These are phyloP conservation scores for Plasmodium adleri DNA, from an alignment of 169 alveolate species.

Conservation along the genomic window DNA sequence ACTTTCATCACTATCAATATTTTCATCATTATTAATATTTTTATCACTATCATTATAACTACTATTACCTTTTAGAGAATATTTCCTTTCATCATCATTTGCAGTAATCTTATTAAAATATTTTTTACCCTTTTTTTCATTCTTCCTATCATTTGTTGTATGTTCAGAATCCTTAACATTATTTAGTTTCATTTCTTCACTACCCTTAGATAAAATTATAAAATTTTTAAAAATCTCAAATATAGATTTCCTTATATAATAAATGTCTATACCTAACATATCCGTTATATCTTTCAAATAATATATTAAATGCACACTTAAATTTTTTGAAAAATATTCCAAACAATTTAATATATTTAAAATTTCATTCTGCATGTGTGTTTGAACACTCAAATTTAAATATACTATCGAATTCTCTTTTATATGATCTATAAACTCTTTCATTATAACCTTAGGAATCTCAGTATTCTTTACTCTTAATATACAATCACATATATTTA, in stretches of 20 bases:
- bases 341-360: conserved; percentile 41
- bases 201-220: conserved; percentile 53
- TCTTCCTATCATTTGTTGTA: too few relatives aligned
- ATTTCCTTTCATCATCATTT: conserved; percentile 3
- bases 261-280: conserved; percentile 70
- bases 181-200: conserved; percentile 38
- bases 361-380: conserved; percentile 58
- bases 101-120: not conserved
- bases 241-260: conserved; percentile 64
- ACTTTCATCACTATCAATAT: not conserved
- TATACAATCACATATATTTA: conserved; percentile 80
- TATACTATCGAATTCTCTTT: conserved; percentile 79
- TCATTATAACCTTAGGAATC: conserved; percentile 77
- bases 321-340: conserved; percentile 68
- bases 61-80: not conserved
- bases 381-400: conserved; percentile 64
- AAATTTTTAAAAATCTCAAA: conserved; percentile 69
- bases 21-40: not conserved
- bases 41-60: not conserved
- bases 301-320: conserved; percentile 38
- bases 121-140: not conserved
- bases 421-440: conserved; percentile 75
- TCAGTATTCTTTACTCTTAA: conserved; percentile 74
- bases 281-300: conserved; percentile 57
- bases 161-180: not conserved